phyloP scores from a whole-genome alignment of 345 rosid species.

The Camelina sativa region DNA sequence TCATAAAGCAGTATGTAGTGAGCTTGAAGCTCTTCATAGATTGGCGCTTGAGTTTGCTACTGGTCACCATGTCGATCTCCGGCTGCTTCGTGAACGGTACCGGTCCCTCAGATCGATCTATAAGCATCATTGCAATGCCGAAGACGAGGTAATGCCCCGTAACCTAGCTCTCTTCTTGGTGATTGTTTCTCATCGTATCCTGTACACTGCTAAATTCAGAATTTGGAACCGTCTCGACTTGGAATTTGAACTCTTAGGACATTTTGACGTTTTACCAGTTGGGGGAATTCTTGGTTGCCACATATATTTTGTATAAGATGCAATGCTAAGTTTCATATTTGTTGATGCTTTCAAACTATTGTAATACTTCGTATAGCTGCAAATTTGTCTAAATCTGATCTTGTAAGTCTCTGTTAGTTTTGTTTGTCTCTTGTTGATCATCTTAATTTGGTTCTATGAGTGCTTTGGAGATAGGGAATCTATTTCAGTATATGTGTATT shows the following conservation, averaged over 20 bases:
- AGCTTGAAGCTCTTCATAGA: constrained; percentile 83
- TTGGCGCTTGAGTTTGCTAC: constrained; percentile 74
- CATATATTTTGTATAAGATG: background rate
- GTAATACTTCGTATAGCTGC: constrained; percentile 18
- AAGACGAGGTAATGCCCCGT: constrained; percentile 70
- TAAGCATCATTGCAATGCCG: constrained; percentile 82
- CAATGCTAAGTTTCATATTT: constrained; percentile 5
- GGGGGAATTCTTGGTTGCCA: background rate
- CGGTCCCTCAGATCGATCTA: constrained; percentile 74
- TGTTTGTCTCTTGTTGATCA: constrained; percentile 13
- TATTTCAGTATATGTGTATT: constrained; percentile 13
- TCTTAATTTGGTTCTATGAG: constrained; percentile 21
- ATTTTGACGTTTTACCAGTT: constrained; percentile 7
- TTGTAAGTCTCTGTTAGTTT: background rate
- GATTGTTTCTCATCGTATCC: constrained; percentile 1
- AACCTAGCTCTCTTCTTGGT: constrained; percentile 3
- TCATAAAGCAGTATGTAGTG: constrained; percentile 81
- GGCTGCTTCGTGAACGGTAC: constrained; percentile 61
- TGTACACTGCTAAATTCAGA: constrained; percentile 12
- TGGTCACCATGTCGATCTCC: constrained; percentile 61
- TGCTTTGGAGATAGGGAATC: constrained; percentile 2
- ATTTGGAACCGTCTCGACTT: background rate
- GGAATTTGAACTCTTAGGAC: constrained; percentile 11
- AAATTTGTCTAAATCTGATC: constrained; percentile 14
- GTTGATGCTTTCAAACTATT: background rate